Evolutionary conservation across 257 asterid species (phyloP).

Genomic region (Ocimum tenuiflorum): DNA sequence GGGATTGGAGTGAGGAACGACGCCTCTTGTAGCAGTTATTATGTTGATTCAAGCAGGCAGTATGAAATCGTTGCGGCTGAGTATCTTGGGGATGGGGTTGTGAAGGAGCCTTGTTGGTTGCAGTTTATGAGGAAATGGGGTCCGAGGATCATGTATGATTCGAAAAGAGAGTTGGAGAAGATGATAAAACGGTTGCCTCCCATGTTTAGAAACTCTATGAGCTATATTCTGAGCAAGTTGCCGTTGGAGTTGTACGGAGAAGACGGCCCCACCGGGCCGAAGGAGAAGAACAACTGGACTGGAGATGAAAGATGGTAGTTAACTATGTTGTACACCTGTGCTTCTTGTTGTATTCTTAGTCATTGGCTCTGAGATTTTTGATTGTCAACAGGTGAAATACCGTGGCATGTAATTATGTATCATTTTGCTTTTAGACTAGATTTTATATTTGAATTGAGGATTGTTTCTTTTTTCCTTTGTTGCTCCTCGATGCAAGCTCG

Average conservation of each 20-base stretch:
- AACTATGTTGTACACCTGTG: too few relatives aligned
- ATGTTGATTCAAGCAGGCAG: constrained; percentile 58
- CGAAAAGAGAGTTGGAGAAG: constrained; percentile 57
- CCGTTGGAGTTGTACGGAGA: constrained; percentile 79
- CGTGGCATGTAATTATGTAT: too few relatives aligned
- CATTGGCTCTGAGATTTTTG: too few relatives aligned
- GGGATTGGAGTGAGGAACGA: constrained; percentile 89
- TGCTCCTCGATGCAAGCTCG: too few relatives aligned
- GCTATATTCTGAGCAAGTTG: constrained; percentile 42
- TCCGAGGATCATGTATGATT: constrained; percentile 59
- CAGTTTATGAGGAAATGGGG: constrained; percentile 93
- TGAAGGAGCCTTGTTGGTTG: constrained; percentile 69
- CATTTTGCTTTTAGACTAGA: too few relatives aligned
- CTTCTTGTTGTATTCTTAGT: too few relatives aligned
- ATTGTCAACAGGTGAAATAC: too few relatives aligned
- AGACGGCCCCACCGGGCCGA: constrained; percentile 94
- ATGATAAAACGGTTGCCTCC: constrained; percentile 47
- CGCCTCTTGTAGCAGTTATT: constrained; percentile 40
- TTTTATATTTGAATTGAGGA: too few relatives aligned
- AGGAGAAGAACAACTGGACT: constrained; percentile 96
- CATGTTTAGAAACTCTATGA: constrained; percentile 33
- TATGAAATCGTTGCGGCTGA: constrained; percentile 82
- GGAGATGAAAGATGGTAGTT: constrained; percentile 85
- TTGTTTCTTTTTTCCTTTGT: too few relatives aligned
- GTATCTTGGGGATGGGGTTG: constrained; percentile 58